These are phyloP conservation scores for Silene noctiflora DNA, from an alignment of 179 eudicot species.

Conservation along the genomic window DNA sequence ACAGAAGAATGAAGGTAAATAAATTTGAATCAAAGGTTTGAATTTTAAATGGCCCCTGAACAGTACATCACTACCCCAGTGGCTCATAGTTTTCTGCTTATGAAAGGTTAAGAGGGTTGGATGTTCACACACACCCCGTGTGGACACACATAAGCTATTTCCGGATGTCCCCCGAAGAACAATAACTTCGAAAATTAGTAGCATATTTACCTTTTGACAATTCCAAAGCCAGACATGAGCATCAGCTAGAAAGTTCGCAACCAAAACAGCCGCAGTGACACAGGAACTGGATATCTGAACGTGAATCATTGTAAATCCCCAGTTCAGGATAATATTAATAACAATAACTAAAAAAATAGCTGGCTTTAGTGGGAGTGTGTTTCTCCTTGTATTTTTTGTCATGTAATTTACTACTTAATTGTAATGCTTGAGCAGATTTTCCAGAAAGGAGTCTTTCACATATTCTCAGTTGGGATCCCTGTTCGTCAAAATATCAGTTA, in stretches of 20 bases:
- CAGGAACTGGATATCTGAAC: slow-evolving; percentile 83
- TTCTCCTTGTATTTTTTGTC: no score
- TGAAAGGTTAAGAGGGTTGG: background rate
- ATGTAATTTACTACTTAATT: no score
- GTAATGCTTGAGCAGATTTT: no score
- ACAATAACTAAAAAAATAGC: no score
- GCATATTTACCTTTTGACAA: slow-evolving; percentile 60
- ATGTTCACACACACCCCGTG: background rate
- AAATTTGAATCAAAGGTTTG: background rate
- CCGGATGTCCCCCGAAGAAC: background rate
- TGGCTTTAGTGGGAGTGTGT: no score
- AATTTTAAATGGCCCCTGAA: background rate
- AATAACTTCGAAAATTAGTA: background rate
- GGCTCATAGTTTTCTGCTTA: background rate
- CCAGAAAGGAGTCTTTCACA: no score
- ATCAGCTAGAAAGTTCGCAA: slow-evolving; percentile 83
- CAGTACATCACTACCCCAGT: background rate
- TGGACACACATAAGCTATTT: background rate
- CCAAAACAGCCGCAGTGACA: slow-evolving; percentile 76
- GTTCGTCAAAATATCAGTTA: background rate
- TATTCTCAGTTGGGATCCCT: no score
- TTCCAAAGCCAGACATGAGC: slow-evolving; percentile 47
- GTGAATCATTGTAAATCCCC: background rate
- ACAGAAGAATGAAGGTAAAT: background rate
- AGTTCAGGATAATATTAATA: no score